Evolutionary conservation across 176 grass and related monocot genomes (phyloP), one percentile per base, ranked within the genome.

Genomic region (Ensete glaucum): DNA sequence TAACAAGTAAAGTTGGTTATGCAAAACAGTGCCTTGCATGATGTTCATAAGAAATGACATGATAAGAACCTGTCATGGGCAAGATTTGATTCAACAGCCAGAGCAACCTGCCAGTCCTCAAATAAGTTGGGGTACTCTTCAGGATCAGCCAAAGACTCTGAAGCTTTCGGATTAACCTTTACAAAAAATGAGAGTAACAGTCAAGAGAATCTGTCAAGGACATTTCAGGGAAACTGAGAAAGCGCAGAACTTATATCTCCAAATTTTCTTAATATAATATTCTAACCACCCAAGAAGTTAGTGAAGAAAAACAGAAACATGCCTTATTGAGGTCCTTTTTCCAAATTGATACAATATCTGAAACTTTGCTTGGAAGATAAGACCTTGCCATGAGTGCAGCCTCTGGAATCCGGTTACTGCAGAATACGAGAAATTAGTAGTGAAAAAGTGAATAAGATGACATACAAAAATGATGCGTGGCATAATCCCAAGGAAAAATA

Each of bases 71-170:
- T 80, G 71, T 50, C 53, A 53, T 60, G 56, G 23, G 86, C 64
- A 81, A 89, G 29, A 73, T 73, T 91, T 56, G 84, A 72, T 84
- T 99, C 90, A 68, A 91, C 88, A 66, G 84, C 75, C 76, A 99
- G 88, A 76, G 95, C 90, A 85, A 91, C 77, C 27, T 93, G 90
- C 95, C 95, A 99, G 23, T 99, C 88, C 12, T 94, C 95, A 78
- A 99, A 99, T 81, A 99, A 82, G 85, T 99, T 99, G 71, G 90
- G 95, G 73, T 94, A 99, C 70, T 99, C 95, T 21, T 82, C 76
- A 81, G 95, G 95, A 87, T 99, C 95, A 83, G 95, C 95, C 49
- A 99, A 81, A 83, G 95, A 93, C 66, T 99, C 95, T 7, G 95
- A 90, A 78, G 95, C 95, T 91, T 99, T 99, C 49, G 84, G 84